phyloP scores from a whole-genome alignment of 495 filamentous ascomycete species.

The Pyrenula massariospora region DNA sequence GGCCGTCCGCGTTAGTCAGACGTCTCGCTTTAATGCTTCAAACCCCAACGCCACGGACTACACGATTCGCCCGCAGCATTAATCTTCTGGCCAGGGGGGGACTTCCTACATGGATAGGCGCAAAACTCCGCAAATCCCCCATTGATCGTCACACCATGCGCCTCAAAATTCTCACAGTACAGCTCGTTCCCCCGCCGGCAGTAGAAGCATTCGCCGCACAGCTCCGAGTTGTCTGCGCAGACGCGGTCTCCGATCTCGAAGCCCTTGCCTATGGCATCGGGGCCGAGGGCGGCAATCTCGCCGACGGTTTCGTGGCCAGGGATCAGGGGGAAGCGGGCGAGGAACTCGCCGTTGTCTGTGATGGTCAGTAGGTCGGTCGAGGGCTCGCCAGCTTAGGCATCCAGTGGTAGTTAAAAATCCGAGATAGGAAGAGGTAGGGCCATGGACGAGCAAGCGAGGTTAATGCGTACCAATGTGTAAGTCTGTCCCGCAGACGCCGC shows the following conservation, averaged over 20 bases:
- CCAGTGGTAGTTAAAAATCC: too few relatives aligned
- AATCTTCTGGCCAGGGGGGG: constrained; percentile 1
- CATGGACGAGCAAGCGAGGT: neutral
- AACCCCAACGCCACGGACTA: constrained; percentile 2
- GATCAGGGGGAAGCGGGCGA: constrained; percentile 1
- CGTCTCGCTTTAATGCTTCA: too few relatives aligned
- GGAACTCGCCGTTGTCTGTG: constrained; percentile 2
- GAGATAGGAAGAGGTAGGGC: neutral
- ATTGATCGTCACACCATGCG: constrained; percentile 52
- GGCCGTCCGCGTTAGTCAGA: constrained; percentile 10
- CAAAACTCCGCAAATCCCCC: constrained; percentile 65
- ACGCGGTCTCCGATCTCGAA: constrained; percentile 58
- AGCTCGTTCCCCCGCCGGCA: constrained; percentile 57
- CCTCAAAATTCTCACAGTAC: constrained; percentile 59
- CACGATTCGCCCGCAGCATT: too few relatives aligned
- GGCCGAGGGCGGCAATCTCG: constrained; percentile 40
- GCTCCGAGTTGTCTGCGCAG: constrained; percentile 43
- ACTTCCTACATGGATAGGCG: constrained; percentile 22
- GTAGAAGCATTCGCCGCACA: constrained; percentile 62
- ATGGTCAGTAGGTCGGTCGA: too few relatives aligned
- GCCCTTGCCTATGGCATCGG: constrained; percentile 37
- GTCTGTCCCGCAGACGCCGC: constrained; percentile 59
- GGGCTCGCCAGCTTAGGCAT: too few relatives aligned
- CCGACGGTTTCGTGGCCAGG: constrained; percentile 37
- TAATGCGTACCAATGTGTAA: constrained; percentile 34